Conservation (phyloP, 805 yeast species). For the Pichia heedii region DNA sequence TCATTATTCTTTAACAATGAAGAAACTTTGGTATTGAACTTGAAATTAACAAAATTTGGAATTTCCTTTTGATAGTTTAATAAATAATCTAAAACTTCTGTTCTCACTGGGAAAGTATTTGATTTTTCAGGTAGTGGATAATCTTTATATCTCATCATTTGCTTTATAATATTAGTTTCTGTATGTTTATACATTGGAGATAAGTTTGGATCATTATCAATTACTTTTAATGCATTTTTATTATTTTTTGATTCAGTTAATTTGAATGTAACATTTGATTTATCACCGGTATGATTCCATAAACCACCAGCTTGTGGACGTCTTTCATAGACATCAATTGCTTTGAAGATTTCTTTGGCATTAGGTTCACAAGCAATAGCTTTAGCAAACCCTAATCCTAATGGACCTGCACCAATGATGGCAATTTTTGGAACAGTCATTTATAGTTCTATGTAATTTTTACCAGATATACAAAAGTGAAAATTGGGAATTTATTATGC, state of each 20-base stretch:
- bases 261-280: constrained; percentile 17
- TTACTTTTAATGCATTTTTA: constrained; percentile 12
- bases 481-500: neutral
- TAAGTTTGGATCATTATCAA: constrained; percentile 13
- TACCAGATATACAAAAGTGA: too few species aligned
- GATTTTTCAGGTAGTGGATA: constrained; percentile 27
- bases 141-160: constrained; percentile 25
- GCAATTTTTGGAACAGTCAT: constrained; percentile 17
- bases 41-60: constrained; percentile 28
- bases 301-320: constrained; percentile 26
- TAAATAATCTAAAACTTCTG: constrained; percentile 55
- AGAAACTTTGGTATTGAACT: constrained; percentile 37
- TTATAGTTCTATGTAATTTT: neutral
- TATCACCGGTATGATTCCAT: constrained; percentile 26
- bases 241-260: constrained; percentile 10
- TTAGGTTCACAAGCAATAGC: constrained; percentile 27
- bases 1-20: constrained; percentile 27
- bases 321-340: constrained; percentile 26
- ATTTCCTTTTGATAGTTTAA: constrained; percentile 42
- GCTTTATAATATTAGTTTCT: constrained; percentile 27
- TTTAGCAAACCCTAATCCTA: constrained; percentile 27
- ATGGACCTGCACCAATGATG: constrained; percentile 29
- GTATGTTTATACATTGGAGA: constrained; percentile 29
- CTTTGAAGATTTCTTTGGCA: constrained; percentile 13
- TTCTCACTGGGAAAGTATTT: constrained; percentile 50